Base-by-base conservation (phyloP, 2,329 filamentous ascomycete species). In the Aspergillus sp. region DNA sequence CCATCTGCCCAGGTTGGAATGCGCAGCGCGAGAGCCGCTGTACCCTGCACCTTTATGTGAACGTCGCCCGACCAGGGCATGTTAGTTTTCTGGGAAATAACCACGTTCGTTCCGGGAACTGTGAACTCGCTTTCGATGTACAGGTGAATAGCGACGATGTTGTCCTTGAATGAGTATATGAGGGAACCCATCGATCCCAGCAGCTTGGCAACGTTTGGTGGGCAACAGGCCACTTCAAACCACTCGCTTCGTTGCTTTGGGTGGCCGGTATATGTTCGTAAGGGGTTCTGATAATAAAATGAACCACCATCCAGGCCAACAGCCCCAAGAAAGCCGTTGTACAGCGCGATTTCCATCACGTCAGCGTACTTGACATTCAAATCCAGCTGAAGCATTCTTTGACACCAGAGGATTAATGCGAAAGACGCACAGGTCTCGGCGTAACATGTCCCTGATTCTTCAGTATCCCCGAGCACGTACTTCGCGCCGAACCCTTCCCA, bases 221-320 rank as follows among this genome's bases (percentile, higher is more conserved):
- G 85, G 64, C 85, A 87, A 61, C 84, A 87, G 6, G 83, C 82
- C 39, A 79, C 81, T 50, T 80, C 80, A 54, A 86, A 87, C 84
- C 85, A 87, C 21, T 81, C 78, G 33, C 80, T 75, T 14, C 84
- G 75, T 56, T 75, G 72, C 19, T 79, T 84, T 17, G 75, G 74
- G 55, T 84, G 76, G 1, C 68, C 66, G 7, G 82, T 78, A 8
- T 79, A 83, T 35, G 82, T 84, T 0, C 80, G 82, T 0, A 87
- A 74, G 58, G 86, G 84, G 62, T 87, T 87, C 52, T 82, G 80
- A 59, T 88, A 88, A 0, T 83, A 85, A 68, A 87, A 88, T 1
- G 75, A 75, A 33, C 76, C 82, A 2, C 85, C 84, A 60, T 84
- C 78, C 8, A 80, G 68, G 24, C 79, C 81, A 79, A 86, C 84